Percentiles rank a stretch among this genome's conserved stretches.
These are phyloP conservation scores for Scleroderma citrinum DNA, from an alignment of 768 basidiomycete genomes.

Conservation along the genomic window DNA sequence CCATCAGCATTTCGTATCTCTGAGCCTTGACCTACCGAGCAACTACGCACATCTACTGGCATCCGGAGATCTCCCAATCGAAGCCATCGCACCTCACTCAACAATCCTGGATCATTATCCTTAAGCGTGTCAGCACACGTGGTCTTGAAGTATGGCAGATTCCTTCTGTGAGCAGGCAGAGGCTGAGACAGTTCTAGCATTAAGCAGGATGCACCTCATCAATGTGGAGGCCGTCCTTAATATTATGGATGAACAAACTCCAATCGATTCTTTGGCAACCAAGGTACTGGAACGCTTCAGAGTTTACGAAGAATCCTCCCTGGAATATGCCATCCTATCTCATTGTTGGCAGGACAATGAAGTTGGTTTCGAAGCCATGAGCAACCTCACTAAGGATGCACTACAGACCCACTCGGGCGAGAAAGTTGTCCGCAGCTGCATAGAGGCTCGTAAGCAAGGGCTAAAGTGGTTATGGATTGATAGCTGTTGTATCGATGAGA, in stretches of 20 bases:
- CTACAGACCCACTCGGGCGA: background rate
- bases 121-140: too few relatives aligned
- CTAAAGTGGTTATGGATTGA: background rate
- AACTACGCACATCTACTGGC: too few relatives aligned
- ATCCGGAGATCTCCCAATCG: too few relatives aligned
- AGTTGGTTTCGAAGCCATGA: background rate
- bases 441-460: background rate
- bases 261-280: background rate
- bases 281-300: background rate
- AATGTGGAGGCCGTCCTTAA: background rate
- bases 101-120: too few relatives aligned
- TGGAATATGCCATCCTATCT: background rate
- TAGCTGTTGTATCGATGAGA: background rate
- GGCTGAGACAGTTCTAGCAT: too few relatives aligned
- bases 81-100: too few relatives aligned
- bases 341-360: background rate
- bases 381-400: background rate
- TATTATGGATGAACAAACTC: background rate
- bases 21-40: too few relatives aligned
- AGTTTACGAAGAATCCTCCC: background rate
- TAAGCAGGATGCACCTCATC: background rate
- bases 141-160: too few relatives aligned
- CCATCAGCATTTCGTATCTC: too few relatives aligned
- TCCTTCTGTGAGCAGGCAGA: too few relatives aligned
- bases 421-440: background rate